These are phyloP conservation scores for Arabidopsis lyrata DNA, from an alignment of 441 rosid genomes.

Conservation along the genomic window DNA sequence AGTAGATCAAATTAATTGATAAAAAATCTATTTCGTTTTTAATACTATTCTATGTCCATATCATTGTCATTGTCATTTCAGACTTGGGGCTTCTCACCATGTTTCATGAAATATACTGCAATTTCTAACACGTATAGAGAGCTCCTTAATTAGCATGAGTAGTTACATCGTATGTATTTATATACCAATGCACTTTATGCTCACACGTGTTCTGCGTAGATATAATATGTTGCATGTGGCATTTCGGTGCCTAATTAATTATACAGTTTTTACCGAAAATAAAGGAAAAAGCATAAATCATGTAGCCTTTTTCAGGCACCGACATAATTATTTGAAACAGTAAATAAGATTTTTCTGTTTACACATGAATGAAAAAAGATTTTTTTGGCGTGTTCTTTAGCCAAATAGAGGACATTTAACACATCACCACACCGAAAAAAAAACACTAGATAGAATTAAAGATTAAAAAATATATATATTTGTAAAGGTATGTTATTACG, in stretches of 20 bases:
- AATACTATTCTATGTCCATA: background rate
- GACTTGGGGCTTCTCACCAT: background rate
- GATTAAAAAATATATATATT: too few relatives aligned
- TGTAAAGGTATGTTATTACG: background rate
- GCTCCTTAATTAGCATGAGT: background rate
- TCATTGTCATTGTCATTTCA: background rate
- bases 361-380: background rate
- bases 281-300: background rate
- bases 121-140: background rate
- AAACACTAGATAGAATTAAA: background rate
- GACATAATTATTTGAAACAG: conserved; percentile 20
- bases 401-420: background rate
- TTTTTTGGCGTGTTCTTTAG: background rate
- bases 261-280: background rate
- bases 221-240: conserved; percentile 12
- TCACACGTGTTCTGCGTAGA: conserved; percentile 23
- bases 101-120: background rate
- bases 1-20: background rate
- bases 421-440: background rate
- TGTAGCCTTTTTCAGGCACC: conserved; percentile 33
- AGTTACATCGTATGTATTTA: conserved; percentile 3
- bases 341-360: background rate
- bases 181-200: background rate
- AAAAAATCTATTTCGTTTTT: too few relatives aligned
- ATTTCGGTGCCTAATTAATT: conserved; percentile 37